phyloP scores from a whole-genome alignment of 805 yeast genomes.

The Wickerhamomyces mucosus region DNA sequence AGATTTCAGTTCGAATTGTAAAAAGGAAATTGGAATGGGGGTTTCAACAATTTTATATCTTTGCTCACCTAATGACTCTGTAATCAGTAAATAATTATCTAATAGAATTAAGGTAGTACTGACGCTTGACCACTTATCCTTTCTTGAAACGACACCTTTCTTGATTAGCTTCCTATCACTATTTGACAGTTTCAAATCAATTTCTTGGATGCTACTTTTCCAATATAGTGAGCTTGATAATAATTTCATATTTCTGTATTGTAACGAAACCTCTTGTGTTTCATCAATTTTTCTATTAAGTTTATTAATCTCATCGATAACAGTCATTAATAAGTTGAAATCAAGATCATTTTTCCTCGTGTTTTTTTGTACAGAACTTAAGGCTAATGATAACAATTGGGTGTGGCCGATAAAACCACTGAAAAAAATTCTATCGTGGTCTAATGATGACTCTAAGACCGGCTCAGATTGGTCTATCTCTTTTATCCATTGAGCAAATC shows the following conservation, averaged over 20 bases:
- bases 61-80: conserved; percentile 40
- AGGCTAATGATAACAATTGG: conserved; percentile 51
- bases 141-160: conserved; percentile 49
- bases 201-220: conserved; percentile 34
- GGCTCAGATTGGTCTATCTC: conserved; percentile 40
- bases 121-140: conserved; percentile 54
- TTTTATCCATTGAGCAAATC: conserved; percentile 49
- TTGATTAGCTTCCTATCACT: conserved; percentile 45
- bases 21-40: conserved; percentile 53
- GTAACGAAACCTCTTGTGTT: conserved; percentile 52
- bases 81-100: conserved; percentile 62
- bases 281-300: conserved; percentile 54
- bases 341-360: conserved; percentile 43
- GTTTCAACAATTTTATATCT: conserved; percentile 38
- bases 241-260: conserved; percentile 41
- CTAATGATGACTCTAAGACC: conserved; percentile 31
- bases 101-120: conserved; percentile 38
- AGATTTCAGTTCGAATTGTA: conserved; percentile 35
- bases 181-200: conserved; percentile 43
- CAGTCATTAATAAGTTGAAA: conserved; percentile 37
- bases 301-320: conserved; percentile 42
- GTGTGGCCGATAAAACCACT: conserved; percentile 47
- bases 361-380: conserved; percentile 45
- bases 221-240: conserved; percentile 46
- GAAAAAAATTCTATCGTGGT: conserved; percentile 46